Evolutionary conservation across 2,329 filamentous ascomycete species (phyloP).

Genomic region (Bipolaris zeicola): DNA sequence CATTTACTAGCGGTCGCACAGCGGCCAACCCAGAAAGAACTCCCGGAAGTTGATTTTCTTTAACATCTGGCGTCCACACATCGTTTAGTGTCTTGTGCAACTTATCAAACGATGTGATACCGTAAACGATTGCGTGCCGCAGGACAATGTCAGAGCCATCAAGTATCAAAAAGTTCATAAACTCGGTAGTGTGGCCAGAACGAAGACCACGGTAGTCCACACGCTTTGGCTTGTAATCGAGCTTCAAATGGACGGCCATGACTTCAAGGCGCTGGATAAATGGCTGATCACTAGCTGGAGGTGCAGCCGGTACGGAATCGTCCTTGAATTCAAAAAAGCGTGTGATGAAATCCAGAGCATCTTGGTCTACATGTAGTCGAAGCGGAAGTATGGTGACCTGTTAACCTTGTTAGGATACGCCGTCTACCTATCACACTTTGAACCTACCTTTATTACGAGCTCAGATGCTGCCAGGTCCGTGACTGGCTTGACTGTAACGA

Average conservation of each 20-base stretch:
- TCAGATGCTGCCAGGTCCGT: constrained; percentile 85
- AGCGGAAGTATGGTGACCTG: constrained; percentile 76
- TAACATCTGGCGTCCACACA: constrained; percentile 95
- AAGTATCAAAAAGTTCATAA: constrained; percentile 97
- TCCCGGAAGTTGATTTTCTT: constrained; percentile 82
- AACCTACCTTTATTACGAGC: constrained; percentile 76
- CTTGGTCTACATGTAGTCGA: constrained; percentile 93
- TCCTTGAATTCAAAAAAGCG: constrained; percentile 99
- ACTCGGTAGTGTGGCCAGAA: constrained; percentile 92
- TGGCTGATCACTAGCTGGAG: constrained; percentile 67
- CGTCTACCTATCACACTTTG: not conserved
- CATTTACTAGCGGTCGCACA: constrained; percentile 87
- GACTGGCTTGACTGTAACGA: constrained; percentile 86
- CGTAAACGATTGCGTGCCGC: constrained; percentile 89
- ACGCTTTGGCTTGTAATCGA: constrained; percentile 98
- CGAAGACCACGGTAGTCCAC: constrained; percentile 92
- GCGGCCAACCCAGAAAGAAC: constrained; percentile 88
- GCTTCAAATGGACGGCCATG: constrained; percentile 78
- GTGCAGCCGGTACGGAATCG: constrained; percentile 62
- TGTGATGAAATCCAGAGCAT: constrained; percentile 94
- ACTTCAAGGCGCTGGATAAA: constrained; percentile 92
- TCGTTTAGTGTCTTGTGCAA: constrained; percentile 90
- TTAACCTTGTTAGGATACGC: constrained; percentile 7
- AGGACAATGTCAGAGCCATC: constrained; percentile 87
- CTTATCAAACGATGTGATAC: constrained; percentile 86